A percentile compares a stretch with the other conserved stretches of the same genome.
Conservation (phyloP, 805 yeast species). For the Spathaspora girioi region DNA sequence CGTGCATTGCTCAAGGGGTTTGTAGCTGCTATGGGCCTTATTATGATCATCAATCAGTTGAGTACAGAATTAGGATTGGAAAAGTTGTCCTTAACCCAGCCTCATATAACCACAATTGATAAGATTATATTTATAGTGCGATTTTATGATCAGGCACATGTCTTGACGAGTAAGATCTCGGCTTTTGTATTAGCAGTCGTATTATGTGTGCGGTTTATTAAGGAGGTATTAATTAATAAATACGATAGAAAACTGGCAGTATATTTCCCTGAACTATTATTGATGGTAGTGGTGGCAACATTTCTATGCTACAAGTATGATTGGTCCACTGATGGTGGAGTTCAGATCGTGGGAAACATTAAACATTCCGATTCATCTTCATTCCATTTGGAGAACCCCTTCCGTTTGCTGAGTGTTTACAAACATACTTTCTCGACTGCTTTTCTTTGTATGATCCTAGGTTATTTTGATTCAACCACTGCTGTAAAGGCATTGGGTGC, state of each 20-base stretch:
- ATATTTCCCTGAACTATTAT: conserved; percentile 29
- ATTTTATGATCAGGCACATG: conserved; percentile 11
- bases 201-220: conserved; percentile 16
- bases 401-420: conserved; percentile 16
- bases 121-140: conserved; percentile 14
- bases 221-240: conserved; percentile 14
- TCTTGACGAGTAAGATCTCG: conserved; percentile 16
- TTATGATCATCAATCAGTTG: conserved; percentile 59
- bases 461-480: conserved; percentile 33
- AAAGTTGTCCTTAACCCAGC: conserved; percentile 15
- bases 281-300: conserved; percentile 29
- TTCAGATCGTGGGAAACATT: conserved; percentile 28
- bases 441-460: conserved; percentile 29
- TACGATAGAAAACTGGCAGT: conserved; percentile 15
- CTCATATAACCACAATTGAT: conserved; percentile 20
- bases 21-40: conserved; percentile 78
- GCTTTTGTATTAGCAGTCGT: conserved; percentile 19
- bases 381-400: conserved; percentile 19
- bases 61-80: conserved; percentile 46
- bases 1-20: conserved; percentile 78
- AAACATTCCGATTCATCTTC: background rate
- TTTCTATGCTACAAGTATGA: conserved; percentile 18
- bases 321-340: conserved; percentile 22
- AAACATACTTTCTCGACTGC: conserved; percentile 24
- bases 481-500: conserved; percentile 31